Percentiles rank a stretch among this genome's conserved stretches.
Conservation (phyloP, 1,139 yeast species). For the Saccharomyces hybrid region DNA sequence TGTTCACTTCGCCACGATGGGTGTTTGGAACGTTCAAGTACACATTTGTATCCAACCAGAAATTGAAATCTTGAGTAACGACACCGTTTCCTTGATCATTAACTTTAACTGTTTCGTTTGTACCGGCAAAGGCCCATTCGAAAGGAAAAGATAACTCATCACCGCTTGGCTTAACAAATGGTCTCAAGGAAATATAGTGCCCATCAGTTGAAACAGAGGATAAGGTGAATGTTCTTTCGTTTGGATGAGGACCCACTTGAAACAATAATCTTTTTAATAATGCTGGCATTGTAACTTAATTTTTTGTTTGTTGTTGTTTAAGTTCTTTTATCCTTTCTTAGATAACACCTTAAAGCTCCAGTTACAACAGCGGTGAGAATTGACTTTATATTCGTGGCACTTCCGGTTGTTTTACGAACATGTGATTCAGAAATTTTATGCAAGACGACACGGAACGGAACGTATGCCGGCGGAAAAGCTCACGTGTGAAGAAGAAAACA, state of each 20-base stretch:
- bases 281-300: constrained; percentile 19
- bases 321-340: neutral
- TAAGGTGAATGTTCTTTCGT: constrained; percentile 28
- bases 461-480: neutral
- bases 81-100: constrained; percentile 12
- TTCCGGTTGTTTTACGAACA: neutral
- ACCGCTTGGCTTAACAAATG: constrained; percentile 23
- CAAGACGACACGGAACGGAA: neutral
- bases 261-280: constrained; percentile 27
- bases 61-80: constrained; percentile 22
- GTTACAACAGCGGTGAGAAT: neutral
- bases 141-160: constrained; percentile 32
- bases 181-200: constrained; percentile 32
- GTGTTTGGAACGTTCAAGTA: constrained; percentile 22
- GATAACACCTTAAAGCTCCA: neutral
- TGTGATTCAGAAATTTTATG: neutral
- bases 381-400: neutral
- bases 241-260: constrained; percentile 22
- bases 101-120: constrained; percentile 17
- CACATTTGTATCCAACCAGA: constrained; percentile 27
- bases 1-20: constrained; percentile 25
- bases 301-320: neutral
- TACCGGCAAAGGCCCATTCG: constrained; percentile 40
- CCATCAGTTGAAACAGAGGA: constrained; percentile 29
- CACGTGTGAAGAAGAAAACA: neutral